A percentile compares a stretch with the other conserved stretches of the same genome.
Conservation (phyloP, 2,329 filamentous ascomycete species). For the Pseudogymnoascus verrucosus region DNA sequence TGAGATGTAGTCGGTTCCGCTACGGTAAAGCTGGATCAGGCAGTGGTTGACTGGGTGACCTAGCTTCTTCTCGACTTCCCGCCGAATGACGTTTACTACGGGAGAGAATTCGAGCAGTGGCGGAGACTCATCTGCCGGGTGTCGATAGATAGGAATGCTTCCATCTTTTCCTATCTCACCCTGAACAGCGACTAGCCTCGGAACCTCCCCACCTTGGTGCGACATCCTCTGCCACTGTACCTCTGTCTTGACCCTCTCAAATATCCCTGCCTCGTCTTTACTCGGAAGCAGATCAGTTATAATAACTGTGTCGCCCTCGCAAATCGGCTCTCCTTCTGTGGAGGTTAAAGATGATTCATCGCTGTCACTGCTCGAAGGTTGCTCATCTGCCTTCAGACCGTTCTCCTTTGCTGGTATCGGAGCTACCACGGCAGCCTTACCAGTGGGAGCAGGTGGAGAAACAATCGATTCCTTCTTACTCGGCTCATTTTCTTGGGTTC, state of each 20-base stretch:
- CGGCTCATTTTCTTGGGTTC: background rate
- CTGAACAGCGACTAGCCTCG: constrained; percentile 83
- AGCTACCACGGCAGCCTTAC: background rate
- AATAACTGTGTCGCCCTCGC: constrained; percentile 74
- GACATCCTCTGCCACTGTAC: constrained; percentile 87
- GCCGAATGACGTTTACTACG: constrained; percentile 60
- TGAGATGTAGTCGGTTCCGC: constrained; percentile 82
- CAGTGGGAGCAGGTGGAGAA: background rate
- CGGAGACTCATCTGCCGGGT: constrained; percentile 83
- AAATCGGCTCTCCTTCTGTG: constrained; percentile 38
- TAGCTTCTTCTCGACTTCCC: constrained; percentile 60
- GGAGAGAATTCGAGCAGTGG: constrained; percentile 68
- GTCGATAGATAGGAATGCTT: constrained; percentile 82
- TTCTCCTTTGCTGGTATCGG: background rate
- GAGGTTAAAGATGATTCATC: constrained; percentile 11
- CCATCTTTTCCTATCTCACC: constrained; percentile 62
- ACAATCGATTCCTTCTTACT: background rate
- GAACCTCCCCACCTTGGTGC: constrained; percentile 85
- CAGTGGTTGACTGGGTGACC: constrained; percentile 84
- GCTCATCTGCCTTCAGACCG: background rate
- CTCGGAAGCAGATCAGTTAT: constrained; percentile 60
- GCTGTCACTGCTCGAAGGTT: background rate
- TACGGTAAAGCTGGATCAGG: constrained; percentile 87
- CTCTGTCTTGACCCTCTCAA: constrained; percentile 63
- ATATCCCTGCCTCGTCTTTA: constrained; percentile 49